These are phyloP conservation scores for Ganoderma leucocontextum DNA, from an alignment of 1,284 basidiomycete species.

Conservation along the genomic window DNA sequence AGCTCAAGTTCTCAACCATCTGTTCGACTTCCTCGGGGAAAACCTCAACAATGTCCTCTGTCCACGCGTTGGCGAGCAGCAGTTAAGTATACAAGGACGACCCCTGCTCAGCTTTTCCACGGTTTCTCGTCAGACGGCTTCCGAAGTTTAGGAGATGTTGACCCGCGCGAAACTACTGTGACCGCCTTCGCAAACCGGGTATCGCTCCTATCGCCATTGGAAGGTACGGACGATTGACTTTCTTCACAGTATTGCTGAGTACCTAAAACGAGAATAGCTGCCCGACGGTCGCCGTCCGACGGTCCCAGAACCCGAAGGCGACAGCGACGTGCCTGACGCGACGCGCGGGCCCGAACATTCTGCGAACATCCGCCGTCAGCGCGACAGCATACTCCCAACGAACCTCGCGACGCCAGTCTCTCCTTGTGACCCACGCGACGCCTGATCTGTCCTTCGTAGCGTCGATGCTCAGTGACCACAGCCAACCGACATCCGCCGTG, in stretches of 20 bases:
- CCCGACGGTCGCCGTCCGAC: not conserved
- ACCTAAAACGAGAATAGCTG: not conserved
- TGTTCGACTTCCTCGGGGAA: not conserved
- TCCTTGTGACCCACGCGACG: slow-evolving; percentile 7
- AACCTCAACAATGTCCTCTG: too few relatives aligned
- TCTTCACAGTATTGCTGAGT: not conserved
- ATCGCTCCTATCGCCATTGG: not conserved
- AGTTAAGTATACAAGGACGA: not conserved
- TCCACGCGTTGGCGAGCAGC: not conserved
- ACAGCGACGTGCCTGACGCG: not conserved
- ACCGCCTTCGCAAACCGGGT: not conserved
- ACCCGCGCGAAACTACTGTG: slow-evolving; percentile 6
- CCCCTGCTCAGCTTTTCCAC: not conserved
- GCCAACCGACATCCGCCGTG: slow-evolving; percentile 5
- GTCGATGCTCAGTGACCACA: not conserved
- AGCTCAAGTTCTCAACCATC: not conserved
- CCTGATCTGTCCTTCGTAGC: not conserved
- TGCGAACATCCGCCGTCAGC: slow-evolving; percentile 32
- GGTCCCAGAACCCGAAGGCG: not conserved
- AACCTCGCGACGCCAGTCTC: not conserved
- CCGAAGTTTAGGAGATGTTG: slow-evolving; percentile 27
- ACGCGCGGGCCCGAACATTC: slow-evolving; percentile 25
- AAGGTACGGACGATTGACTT: too few relatives aligned
- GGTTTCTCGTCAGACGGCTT: not conserved
- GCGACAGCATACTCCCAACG: not conserved